phyloP scores from a whole-genome alignment of 768 basidiomycete genomes.

The Tricholoma flavovirens region DNA sequence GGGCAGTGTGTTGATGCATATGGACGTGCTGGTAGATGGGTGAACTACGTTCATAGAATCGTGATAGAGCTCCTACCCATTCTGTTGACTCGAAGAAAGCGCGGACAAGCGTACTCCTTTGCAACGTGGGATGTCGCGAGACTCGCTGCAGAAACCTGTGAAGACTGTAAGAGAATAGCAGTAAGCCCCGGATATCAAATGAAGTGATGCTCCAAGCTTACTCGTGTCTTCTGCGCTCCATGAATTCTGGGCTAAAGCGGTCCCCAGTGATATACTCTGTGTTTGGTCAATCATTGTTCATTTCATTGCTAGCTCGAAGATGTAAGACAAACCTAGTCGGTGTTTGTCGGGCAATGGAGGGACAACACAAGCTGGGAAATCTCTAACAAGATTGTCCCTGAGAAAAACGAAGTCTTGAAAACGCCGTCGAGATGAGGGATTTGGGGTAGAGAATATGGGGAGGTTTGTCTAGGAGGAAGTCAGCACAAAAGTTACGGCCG shows the following conservation, averaged over 20 bases:
- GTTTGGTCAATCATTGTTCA: neutral
- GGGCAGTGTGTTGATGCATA: constrained; percentile 95
- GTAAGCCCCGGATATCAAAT: neutral
- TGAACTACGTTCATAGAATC: neutral
- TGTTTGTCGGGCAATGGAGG: constrained; percentile 97
- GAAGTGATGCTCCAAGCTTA: constrained; percentile 32
- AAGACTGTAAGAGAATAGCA: constrained; percentile 45
- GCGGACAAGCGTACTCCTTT: constrained; percentile 84
- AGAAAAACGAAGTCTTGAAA: constrained; percentile 98
- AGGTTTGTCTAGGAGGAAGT: constrained; percentile 70
- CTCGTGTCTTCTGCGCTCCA: constrained; percentile 89
- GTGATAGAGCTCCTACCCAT: constrained; percentile 65
- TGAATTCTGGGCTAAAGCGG: constrained; percentile 94
- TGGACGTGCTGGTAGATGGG: constrained; percentile 67
- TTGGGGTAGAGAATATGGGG: constrained; percentile 72
- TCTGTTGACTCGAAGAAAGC: constrained; percentile 96
- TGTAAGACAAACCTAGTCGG: constrained; percentile 65
- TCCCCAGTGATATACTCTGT: constrained; percentile 97
- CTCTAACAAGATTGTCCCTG: constrained; percentile 77
- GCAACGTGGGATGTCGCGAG: constrained; percentile 89
- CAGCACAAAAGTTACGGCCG: neutral
- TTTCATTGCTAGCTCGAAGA: neutral
- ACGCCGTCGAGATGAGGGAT: constrained; percentile 74
- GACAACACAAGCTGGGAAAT: constrained; percentile 98
- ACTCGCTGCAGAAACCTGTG: constrained; percentile 90